Percentiles rank a stretch among this genome's conserved stretches.
These are phyloP conservation scores for Decorospora gaudefroyi DNA, from an alignment of 2,329 filamentous ascomycete species.

Conservation along the genomic window DNA sequence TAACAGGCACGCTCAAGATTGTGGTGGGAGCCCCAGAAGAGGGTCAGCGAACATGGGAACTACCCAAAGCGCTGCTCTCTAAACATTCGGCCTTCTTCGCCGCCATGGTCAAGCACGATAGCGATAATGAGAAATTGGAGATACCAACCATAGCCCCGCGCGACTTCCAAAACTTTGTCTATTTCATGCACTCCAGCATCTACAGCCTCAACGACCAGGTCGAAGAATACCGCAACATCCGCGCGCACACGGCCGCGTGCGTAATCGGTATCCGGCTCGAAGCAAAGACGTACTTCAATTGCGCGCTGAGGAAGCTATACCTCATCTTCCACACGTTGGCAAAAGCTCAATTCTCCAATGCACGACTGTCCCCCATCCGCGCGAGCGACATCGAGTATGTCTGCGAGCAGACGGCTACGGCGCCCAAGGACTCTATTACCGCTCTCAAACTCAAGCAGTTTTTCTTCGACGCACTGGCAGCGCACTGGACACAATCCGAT, in stretches of 20 bases:
- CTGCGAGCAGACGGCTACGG: slow-evolving; percentile 6
- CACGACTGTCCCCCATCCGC: slow-evolving; percentile 5
- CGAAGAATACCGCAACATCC: slow-evolving; percentile 13
- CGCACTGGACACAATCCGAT: slow-evolving; percentile 20
- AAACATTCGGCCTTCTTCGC: slow-evolving; percentile 14
- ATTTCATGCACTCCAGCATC: slow-evolving; percentile 24
- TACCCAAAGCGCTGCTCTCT: slow-evolving; percentile 12
- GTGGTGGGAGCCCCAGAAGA: slow-evolving; percentile 7
- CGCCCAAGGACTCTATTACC: too few relatives aligned
- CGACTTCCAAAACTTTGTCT: slow-evolving; percentile 25
- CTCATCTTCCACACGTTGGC: slow-evolving; percentile 12
- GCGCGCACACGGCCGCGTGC: slow-evolving; percentile 9
- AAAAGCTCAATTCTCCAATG: background rate
- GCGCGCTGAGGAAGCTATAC: slow-evolving; percentile 17
- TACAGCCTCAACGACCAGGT: slow-evolving; percentile 21
- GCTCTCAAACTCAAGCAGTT: too few relatives aligned
- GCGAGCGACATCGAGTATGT: slow-evolving; percentile 18
- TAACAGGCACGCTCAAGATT: slow-evolving; percentile 9
- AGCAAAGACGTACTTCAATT: slow-evolving; percentile 10
- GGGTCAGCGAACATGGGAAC: slow-evolving; percentile 14
- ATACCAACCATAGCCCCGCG: slow-evolving; percentile 4
- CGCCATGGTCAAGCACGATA: background rate
- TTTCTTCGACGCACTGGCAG: slow-evolving; percentile 24
- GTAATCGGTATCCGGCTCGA: slow-evolving; percentile 17
- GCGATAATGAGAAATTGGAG: background rate